Conservation (phyloP, 305 asterid genomes). For the Fraxinus platypoda region DNA sequence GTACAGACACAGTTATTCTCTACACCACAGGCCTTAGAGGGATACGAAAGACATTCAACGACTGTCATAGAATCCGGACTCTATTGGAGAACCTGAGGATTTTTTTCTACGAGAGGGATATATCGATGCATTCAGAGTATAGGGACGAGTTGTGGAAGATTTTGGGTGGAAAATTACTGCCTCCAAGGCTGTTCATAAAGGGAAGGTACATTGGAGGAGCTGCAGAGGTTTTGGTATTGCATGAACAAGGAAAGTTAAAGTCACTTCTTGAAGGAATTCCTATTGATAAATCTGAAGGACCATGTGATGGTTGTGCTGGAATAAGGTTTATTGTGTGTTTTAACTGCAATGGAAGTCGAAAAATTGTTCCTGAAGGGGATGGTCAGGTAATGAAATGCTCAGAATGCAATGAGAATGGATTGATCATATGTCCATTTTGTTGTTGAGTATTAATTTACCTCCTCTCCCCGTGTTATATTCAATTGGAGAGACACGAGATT, state of each 20-base stretch:
- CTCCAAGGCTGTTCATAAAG: conserved; percentile 78
- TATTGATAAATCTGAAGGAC: conserved; percentile 36
- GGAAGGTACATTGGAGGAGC: conserved; percentile 97
- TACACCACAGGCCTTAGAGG: conserved; percentile 92
- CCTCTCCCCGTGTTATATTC: background rate
- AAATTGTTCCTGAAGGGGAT: conserved; percentile 42
- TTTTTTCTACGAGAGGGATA: conserved; percentile 68
- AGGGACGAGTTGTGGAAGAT: conserved; percentile 74
- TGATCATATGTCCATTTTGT: conserved; percentile 78
- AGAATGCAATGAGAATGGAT: conserved; percentile 91
- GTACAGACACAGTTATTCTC: conserved; percentile 53
- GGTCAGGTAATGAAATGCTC: conserved; percentile 43
- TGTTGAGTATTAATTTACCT: conserved; percentile 36
- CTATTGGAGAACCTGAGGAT: conserved; percentile 58
- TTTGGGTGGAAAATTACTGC: conserved; percentile 53
- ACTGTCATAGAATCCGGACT: conserved; percentile 63
- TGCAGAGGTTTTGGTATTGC: conserved; percentile 70
- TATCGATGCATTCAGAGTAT: conserved; percentile 82
- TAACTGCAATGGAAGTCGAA: conserved; percentile 82
- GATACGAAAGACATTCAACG: conserved; percentile 78
- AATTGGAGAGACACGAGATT: background rate
- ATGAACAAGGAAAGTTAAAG: conserved; percentile 77
- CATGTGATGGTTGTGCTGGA: conserved; percentile 78
- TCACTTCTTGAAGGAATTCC: conserved; percentile 73
- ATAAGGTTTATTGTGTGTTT: conserved; percentile 73